Evolutionary conservation across 1,284 basidiomycete species (phyloP), one percentile per base, ranked within the genome.

Genomic region (Coriolopsis trogii): DNA sequence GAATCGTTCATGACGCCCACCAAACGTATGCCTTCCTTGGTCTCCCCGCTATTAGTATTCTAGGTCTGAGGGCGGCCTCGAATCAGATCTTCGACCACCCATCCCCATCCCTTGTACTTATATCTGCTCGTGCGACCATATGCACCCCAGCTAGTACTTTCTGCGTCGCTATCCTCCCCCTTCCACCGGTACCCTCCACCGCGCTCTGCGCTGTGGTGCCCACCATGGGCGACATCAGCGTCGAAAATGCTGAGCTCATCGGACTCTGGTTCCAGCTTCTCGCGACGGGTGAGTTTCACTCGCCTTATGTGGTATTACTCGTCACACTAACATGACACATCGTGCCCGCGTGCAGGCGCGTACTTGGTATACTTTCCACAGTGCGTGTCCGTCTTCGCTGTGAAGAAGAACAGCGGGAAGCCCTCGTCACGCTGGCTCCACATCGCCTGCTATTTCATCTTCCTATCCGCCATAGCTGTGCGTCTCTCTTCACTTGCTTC

Each of bases 331-430:
- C 9, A 6, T 28, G 3, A 28, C 3, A 8, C n/a, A 8, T 16
- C n/a, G 15, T 16, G 25, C 25, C 3, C 10, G 34, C 9, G 26
- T 6, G 3, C 15, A 53, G 51, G 51, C 34, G 46, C 44, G 28
- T 53, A 53, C 46, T 28, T 47, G 4, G 30, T 34, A 15, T 47
- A 43, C 41, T 39, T 53, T 26, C 41, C 46, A 9, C 45, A 44
- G 24, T 48, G 51, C 39, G 15, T 48, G 28, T 3, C 18, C n/a
- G 29, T 53, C 36, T 36, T 53, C 28, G 16, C 29, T 3, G 20
- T 16, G 18, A 53, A 23, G 21, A 31, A 29, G 26, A 38, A 12
- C 16, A 30, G 18, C 41, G 41, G 12, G 15, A 48, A 16, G 36
- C 41, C n/a, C 13, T 33, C 30, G 15, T 53, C 46, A 8, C 6